phyloP scores from a whole-genome alignment of 2,329 filamentous ascomycete species.

The Calonectria pteridis region DNA sequence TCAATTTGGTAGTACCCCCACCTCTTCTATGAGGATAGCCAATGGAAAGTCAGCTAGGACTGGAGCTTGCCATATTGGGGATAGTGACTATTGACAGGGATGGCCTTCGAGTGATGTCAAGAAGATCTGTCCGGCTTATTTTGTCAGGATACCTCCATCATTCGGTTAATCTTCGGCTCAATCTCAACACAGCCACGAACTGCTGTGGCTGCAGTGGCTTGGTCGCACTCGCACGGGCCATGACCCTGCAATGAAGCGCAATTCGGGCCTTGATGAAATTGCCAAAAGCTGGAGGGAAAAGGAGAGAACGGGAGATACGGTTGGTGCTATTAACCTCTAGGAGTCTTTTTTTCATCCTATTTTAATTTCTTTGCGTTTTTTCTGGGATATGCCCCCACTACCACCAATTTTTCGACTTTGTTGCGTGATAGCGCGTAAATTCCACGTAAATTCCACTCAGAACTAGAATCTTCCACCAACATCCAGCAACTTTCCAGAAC shows the following conservation, averaged over 20 bases:
- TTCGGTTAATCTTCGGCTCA: not conserved
- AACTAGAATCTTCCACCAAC: conserved; percentile 33
- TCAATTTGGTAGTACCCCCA: not conserved
- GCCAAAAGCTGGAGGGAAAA: not conserved
- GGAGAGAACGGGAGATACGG: not conserved
- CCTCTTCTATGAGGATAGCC: not conserved
- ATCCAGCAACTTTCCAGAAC: conserved; percentile 44
- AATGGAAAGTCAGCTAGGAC: not conserved
- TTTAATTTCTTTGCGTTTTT: not conserved
- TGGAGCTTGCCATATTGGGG: not conserved
- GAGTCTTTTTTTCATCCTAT: not conserved
- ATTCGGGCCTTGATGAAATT: not conserved
- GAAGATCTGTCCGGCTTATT: not conserved
- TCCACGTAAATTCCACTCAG: too few relatives aligned
- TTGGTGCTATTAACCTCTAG: not conserved
- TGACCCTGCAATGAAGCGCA: not conserved
- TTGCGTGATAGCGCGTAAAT: not conserved
- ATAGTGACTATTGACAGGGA: not conserved
- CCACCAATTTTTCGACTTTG: not conserved
- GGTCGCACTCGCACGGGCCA: not conserved
- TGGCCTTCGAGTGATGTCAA: not conserved
- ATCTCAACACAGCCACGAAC: not conserved
- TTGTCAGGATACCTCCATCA: not conserved
- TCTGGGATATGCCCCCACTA: not conserved
- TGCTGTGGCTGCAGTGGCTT: not conserved